Percentiles rank a stretch among this genome's conserved stretches.
phyloP scores from a whole-genome alignment of 164 flowering plant species.

The Houttuynia cordata region DNA sequence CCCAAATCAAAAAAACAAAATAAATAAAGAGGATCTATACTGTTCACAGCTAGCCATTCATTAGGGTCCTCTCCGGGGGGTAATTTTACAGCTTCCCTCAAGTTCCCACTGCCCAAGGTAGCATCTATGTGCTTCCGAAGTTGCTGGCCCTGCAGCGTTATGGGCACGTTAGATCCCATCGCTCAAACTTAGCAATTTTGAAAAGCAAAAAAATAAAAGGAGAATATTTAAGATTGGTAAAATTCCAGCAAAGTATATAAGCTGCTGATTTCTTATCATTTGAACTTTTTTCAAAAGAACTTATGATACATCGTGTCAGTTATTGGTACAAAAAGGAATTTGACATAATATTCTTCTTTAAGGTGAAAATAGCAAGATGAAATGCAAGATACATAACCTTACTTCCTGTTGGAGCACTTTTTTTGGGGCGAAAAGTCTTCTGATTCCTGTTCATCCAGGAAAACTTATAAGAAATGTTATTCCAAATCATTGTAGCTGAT shows the following conservation, averaged over 20 bases:
- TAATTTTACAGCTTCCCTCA: slow-evolving; percentile 60
- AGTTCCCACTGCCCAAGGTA: slow-evolving; percentile 67
- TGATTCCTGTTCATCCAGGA: slow-evolving; percentile 36
- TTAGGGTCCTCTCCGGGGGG: slow-evolving; percentile 70
- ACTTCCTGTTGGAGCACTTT: slow-evolving; percentile 54
- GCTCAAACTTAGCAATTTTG: no score
- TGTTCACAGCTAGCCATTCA: slow-evolving; percentile 74
- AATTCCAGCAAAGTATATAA: background rate
- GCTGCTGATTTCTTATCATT: no score
- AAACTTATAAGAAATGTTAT: no score
- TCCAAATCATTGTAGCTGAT: no score
- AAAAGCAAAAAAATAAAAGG: background rate
- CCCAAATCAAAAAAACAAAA: no score
- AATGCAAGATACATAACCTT: slow-evolving; percentile 46
- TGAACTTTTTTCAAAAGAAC: no score
- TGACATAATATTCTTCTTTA: background rate
- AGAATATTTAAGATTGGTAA: background rate
- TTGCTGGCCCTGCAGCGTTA: slow-evolving; percentile 48
- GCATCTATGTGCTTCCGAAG: slow-evolving; percentile 63
- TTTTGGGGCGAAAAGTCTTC: slow-evolving; percentile 69
- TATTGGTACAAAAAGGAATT: background rate
- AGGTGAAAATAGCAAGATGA: background rate
- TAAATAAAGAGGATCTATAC: slow-evolving; percentile 14
- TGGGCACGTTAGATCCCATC: no score
- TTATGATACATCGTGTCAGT: background rate